Evolutionary conservation across 768 basidiomycete genomes (phyloP).

Genomic region (Suillus weaverae): DNA sequence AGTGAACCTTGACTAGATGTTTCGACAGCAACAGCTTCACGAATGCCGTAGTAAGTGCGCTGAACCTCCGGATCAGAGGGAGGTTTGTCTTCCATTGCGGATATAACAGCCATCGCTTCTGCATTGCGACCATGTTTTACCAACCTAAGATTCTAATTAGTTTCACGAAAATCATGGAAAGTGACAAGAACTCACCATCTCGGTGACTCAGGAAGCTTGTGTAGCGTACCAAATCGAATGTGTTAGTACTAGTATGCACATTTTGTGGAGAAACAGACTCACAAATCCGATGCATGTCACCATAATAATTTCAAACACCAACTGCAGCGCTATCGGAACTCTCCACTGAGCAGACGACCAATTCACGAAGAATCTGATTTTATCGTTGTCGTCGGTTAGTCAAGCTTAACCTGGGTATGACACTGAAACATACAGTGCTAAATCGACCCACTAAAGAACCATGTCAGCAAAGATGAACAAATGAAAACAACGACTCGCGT

Average conservation of each 20-base stretch:
- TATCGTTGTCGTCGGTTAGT: neutral
- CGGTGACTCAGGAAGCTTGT: slow-evolving; percentile 37
- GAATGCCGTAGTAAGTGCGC: slow-evolving; percentile 37
- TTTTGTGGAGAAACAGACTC: slow-evolving; percentile 12
- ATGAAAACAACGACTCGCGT: neutral
- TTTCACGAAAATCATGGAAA: neutral
- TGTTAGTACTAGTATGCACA: slow-evolving; percentile 1
- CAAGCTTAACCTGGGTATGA: neutral
- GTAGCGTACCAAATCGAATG: neutral
- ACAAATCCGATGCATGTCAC: slow-evolving; percentile 34
- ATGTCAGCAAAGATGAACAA: neutral
- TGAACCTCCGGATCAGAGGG: slow-evolving; percentile 33
- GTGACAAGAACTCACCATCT: slow-evolving; percentile 24
- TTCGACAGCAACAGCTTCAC: slow-evolving; percentile 37
- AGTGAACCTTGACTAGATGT: slow-evolving; percentile 25
- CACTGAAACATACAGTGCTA: slow-evolving; percentile 34
- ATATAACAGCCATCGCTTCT: slow-evolving; percentile 42
- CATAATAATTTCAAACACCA: slow-evolving; percentile 40
- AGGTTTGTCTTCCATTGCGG: slow-evolving; percentile 39
- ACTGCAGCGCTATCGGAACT: slow-evolving; percentile 43
- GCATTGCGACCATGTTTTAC: slow-evolving; percentile 38
- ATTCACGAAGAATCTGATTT: slow-evolving; percentile 32
- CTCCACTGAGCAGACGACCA: slow-evolving; percentile 42
- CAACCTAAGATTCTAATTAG: slow-evolving; percentile 29
- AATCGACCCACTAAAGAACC: slow-evolving; percentile 38